Percentiles rank a stretch among this genome's conserved stretches.
phyloP scores from a whole-genome alignment of 805 yeast genomes.

The Brettanomyces bruxellensis region DNA sequence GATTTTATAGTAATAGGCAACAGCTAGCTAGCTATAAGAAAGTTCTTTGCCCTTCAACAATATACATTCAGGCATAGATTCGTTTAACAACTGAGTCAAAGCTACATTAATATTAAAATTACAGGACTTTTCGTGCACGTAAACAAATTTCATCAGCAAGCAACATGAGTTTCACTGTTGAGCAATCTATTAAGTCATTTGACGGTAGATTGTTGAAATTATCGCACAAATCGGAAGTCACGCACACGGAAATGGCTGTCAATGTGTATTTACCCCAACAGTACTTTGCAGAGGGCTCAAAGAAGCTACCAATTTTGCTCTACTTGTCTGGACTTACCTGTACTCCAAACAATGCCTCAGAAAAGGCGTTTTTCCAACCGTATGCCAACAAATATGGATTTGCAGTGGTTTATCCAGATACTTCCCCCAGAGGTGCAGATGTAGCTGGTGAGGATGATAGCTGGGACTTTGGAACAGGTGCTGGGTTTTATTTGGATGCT shows the following conservation, averaged over 20 bases:
- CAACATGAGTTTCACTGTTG: not conserved
- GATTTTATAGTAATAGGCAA: too few species aligned
- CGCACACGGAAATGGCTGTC: constrained; percentile 70
- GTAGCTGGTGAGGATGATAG: constrained; percentile 55
- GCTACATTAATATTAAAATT: too few species aligned
- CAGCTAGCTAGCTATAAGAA: too few species aligned
- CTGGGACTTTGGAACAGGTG: constrained; percentile 92
- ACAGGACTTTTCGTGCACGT: too few species aligned
- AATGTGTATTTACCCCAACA: constrained; percentile 73
- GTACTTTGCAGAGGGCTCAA: constrained; percentile 25
- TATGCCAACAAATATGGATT: constrained; percentile 76
- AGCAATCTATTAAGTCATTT: constrained; percentile 31
- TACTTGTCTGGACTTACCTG: constrained; percentile 89
- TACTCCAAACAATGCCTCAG: constrained; percentile 87
- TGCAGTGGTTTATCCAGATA: constrained; percentile 90
- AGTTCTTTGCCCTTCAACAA: too few species aligned
- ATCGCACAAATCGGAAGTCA: constrained; percentile 57
- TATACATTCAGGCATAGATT: too few species aligned
- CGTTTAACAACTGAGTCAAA: too few species aligned
- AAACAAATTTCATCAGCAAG: not conserved
- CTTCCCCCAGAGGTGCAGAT: constrained; percentile 85
- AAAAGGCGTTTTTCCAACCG: constrained; percentile 81
- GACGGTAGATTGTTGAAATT: constrained; percentile 74
- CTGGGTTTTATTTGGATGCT: constrained; percentile 90
- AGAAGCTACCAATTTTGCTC: constrained; percentile 58